phyloP scores from a whole-genome alignment of 805 yeast species.

The Spathaspora arborariae region DNA sequence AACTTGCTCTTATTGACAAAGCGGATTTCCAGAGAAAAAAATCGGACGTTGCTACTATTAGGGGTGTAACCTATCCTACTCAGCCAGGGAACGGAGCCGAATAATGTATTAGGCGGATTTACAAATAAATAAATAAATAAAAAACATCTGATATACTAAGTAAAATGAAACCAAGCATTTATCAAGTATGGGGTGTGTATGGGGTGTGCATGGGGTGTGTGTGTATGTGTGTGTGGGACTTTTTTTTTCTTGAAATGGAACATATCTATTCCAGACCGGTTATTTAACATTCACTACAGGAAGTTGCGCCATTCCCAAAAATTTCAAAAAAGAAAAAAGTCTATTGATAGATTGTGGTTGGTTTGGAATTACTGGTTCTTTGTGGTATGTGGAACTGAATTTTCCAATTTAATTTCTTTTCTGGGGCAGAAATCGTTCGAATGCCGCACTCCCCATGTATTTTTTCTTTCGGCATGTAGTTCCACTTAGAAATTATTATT shows the following conservation, averaged over 20 bases:
- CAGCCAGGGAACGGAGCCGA: background rate
- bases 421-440: too few relatives aligned
- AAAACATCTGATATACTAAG: background rate
- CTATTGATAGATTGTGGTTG: background rate
- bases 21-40: background rate
- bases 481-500: background rate
- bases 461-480: background rate
- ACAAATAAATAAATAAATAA: background rate
- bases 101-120: background rate
- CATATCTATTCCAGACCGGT: background rate
- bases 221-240: too few relatives aligned
- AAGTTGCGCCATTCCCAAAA: background rate
- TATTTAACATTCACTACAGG: background rate
- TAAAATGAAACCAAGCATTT: background rate
- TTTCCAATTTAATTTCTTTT: background rate
- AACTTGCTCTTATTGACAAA: background rate
- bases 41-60: background rate
- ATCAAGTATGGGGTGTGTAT: too few relatives aligned
- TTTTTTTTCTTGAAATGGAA: too few relatives aligned
- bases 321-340: background rate
- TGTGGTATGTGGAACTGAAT: too few relatives aligned
- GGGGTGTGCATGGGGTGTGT: too few relatives aligned
- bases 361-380: background rate
- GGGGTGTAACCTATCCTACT: background rate
- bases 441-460: background rate